A percentile compares a stretch with the other conserved stretches of the same genome.
Conservation (phyloP, 2,329 filamentous ascomycete genomes). For the Diaporthe caulivora region DNA sequence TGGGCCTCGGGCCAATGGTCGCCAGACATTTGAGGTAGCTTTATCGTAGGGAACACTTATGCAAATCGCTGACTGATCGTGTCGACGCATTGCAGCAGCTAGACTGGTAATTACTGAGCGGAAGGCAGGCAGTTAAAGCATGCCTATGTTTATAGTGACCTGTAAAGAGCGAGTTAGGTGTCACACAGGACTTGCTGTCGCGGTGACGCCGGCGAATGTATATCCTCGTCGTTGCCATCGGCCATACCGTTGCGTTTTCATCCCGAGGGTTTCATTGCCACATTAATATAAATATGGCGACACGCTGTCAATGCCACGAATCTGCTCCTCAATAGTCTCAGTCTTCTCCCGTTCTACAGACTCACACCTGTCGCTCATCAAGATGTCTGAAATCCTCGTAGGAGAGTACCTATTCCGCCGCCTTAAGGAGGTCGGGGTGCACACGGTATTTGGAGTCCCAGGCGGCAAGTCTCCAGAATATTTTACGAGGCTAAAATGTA, state of each 20-base stretch:
- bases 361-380: not conserved
- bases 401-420: constrained; percentile 66
- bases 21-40: not conserved
- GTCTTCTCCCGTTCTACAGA: not conserved
- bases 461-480: constrained; percentile 45
- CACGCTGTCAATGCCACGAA: not conserved
- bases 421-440: constrained; percentile 60
- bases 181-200: no score
- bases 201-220: no score
- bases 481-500: not conserved
- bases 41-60: not conserved
- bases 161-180: no score
- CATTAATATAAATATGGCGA: not conserved
- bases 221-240: no score
- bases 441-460: constrained; percentile 63
- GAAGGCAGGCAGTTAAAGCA: not conserved
- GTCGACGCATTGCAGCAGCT: not conserved
- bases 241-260: no score
- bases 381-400: constrained; percentile 47
- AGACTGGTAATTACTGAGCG: not conserved
- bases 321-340: no score
- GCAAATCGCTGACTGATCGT: not conserved
- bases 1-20: not conserved
- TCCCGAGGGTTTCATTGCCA: not conserved
- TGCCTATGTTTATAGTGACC: not conserved